phyloP scores from a whole-genome alignment of 2,329 filamentous ascomycete genomes.

The Colletotrichum navitas region DNA sequence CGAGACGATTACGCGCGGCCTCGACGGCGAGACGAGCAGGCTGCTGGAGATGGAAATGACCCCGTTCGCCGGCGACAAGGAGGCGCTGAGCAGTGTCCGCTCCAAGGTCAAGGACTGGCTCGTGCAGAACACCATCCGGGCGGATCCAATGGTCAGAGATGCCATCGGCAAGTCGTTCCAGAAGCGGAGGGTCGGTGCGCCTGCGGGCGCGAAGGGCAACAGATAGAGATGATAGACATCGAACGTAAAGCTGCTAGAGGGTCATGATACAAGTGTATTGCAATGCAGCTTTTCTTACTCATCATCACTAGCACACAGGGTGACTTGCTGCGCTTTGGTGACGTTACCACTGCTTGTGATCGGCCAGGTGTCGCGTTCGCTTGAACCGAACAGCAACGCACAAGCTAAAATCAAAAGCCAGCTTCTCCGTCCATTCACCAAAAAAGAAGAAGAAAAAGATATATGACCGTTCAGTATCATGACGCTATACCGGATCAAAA shows the following conservation, averaged over 20 bases:
- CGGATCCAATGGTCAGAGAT: slow-evolving; percentile 84
- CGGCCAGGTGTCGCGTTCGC: not conserved
- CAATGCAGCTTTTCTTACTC: not conserved
- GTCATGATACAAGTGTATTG: not conserved
- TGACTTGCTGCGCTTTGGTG: not conserved
- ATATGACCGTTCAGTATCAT: not conserved
- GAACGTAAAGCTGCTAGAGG: not conserved
- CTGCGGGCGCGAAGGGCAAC: slow-evolving; percentile 69
- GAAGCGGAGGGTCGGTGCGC: slow-evolving; percentile 71
- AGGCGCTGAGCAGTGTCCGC: slow-evolving; percentile 72
- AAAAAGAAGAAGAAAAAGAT: too few species aligned
- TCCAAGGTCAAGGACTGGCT: slow-evolving; percentile 87
- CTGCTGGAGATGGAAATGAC: slow-evolving; percentile 83
- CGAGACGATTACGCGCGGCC: slow-evolving; percentile 67
- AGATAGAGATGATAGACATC: slow-evolving; percentile 48
- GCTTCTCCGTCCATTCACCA: not conserved
- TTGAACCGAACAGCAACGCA: not conserved
- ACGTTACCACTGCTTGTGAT: not conserved
- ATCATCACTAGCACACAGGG: not conserved
- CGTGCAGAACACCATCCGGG: slow-evolving; percentile 85
- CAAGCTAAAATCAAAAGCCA: too few species aligned
- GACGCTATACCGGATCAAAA: not conserved
- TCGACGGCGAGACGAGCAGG: slow-evolving; percentile 77
- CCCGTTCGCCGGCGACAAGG: slow-evolving; percentile 81
- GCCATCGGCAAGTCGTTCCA: slow-evolving; percentile 78